A percentile compares a stretch with the other conserved stretches of the same genome.
Conservation (phyloP, 2,329 filamentous ascomycete species). For the Alternaria gaisen region DNA sequence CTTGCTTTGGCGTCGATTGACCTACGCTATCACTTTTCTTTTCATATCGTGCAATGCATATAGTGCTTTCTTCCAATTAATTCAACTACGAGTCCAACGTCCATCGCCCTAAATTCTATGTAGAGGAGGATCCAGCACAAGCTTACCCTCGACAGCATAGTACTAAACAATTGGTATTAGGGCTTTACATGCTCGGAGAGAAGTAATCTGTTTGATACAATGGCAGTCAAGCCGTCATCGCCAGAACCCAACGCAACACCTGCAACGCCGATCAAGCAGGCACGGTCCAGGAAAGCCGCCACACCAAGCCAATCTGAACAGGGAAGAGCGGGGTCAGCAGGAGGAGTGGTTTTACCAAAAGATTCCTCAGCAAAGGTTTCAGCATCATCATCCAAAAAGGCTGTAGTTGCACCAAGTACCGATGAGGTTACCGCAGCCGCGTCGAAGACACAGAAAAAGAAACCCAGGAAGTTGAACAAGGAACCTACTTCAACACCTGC, state of each 20-base stretch:
- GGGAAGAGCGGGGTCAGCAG: conserved; percentile 41
- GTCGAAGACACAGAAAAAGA: conserved; percentile 17
- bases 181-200: neutral
- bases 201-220: conserved; percentile 8
- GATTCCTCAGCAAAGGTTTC: conserved; percentile 18
- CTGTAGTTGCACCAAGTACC: conserved; percentile 13
- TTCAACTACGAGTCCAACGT: neutral
- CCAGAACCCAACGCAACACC: conserved; percentile 33
- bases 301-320: conserved; percentile 10
- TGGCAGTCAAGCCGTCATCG: conserved; percentile 41
- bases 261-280: conserved; percentile 27
- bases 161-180: neutral
- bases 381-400: conserved; percentile 4
- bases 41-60: neutral
- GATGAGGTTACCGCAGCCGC: conserved; percentile 9
- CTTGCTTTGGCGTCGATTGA: conserved; percentile 32
- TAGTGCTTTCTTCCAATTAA: neutral
- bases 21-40: conserved; percentile 7
- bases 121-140: neutral
- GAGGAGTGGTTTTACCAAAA: conserved; percentile 35
- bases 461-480: conserved; percentile 47
- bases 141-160: neutral
- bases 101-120: neutral
- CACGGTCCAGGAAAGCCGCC: conserved; percentile 35
- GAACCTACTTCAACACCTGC: conserved; percentile 27